Evolutionary conservation across 106 monocot genomes (phyloP).

Genomic region (Dendrobium nobile): DNA sequence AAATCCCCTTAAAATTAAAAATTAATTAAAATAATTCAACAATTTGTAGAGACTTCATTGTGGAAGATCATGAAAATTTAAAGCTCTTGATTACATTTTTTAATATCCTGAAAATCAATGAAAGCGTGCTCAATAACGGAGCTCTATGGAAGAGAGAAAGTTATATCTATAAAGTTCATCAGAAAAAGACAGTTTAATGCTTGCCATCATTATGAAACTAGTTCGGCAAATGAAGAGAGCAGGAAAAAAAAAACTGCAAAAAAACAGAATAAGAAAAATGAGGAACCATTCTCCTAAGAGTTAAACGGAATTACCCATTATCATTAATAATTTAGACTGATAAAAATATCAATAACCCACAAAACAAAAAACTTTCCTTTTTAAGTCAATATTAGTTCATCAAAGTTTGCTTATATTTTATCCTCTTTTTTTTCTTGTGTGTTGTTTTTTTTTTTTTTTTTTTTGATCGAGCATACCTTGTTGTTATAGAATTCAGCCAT

Average conservation of each 20-base stretch:
- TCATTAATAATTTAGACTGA: neutral
- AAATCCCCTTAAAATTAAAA: neutral
- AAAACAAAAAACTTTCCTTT: neutral
- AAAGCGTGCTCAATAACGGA: neutral
- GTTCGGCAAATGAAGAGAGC: neutral
- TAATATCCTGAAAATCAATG: neutral
- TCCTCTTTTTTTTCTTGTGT: too few relatives aligned
- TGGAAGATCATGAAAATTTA: neutral
- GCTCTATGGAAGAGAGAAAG: neutral
- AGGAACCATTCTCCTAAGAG: neutral
- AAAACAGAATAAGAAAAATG: neutral
- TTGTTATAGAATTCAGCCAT: conserved; percentile 99
- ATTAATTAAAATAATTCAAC: neutral
- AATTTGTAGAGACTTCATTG: neutral
- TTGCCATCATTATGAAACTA: neutral
- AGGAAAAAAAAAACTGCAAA: neutral
- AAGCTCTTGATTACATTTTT: neutral
- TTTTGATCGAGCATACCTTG: conserved; percentile 42
- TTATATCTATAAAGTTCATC: neutral
- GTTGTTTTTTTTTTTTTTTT: neutral
- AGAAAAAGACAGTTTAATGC: neutral
- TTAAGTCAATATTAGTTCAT: neutral
- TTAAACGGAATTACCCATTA: too few relatives aligned
- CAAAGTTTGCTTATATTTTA: neutral
- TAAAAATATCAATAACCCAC: neutral